Evolutionary conservation across 2,329 filamentous ascomycete species (phyloP).

Genomic region (Juglanconis oblonga): DNA sequence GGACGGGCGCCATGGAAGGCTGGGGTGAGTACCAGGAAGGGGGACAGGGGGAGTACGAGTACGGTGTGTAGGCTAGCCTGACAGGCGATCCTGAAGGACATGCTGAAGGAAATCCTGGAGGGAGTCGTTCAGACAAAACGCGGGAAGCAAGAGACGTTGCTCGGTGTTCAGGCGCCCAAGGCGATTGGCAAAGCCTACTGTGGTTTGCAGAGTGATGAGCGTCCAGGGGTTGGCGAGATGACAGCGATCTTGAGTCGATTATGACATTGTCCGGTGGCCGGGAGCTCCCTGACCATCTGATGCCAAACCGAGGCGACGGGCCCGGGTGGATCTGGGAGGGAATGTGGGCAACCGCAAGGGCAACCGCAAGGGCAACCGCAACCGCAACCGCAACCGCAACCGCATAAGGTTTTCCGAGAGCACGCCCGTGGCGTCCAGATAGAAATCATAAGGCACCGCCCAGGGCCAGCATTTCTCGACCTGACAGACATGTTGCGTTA

Average conservation of each 20-base stretch:
- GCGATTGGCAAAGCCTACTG: background rate
- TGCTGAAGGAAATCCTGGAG: too few species aligned
- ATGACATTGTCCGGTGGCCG: background rate
- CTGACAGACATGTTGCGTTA: too few species aligned
- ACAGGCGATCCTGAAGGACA: background rate
- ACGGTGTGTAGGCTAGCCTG: background rate
- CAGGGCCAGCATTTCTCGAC: background rate
- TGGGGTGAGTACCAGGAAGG: background rate
- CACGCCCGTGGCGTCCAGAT: background rate
- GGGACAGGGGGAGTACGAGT: background rate
- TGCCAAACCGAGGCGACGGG: conserved; percentile 9
- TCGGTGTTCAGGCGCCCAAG: too few species aligned
- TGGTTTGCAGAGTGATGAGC: background rate
- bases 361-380: background rate
- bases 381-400: background rate
- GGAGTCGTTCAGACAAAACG: too few species aligned
- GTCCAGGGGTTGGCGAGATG: background rate
- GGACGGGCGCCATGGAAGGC: too few species aligned
- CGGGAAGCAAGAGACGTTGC: too few species aligned
- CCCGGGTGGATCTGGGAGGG: background rate
- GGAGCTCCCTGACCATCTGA: conserved; percentile 12
- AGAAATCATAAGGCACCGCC: background rate
- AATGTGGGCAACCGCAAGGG: background rate
- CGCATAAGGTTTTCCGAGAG: background rate
- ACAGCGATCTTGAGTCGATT: conserved; percentile 2